Conservation (phyloP, 148 eudicot genomes). For the Rhododendron vialii region DNA sequence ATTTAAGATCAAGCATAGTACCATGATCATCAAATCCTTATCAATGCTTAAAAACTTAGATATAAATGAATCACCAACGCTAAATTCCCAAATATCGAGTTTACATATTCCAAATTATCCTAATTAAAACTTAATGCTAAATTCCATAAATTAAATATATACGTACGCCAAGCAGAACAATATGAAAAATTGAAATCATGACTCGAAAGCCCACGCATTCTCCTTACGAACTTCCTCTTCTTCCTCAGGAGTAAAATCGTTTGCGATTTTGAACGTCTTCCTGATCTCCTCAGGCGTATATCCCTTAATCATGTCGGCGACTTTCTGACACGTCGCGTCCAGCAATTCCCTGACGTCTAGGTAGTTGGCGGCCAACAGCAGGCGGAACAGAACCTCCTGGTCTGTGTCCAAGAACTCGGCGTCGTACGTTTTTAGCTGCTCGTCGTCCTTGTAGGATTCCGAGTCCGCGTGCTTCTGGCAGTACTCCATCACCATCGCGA, state of each 20-base stretch:
- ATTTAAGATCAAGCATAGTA: too few relatives aligned
- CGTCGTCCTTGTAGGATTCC: constrained; percentile 13
- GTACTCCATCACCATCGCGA: background rate
- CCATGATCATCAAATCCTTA: too few relatives aligned
- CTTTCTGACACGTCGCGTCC: constrained; percentile 54
- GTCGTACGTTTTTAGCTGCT: constrained; percentile 33
- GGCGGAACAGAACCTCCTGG: constrained; percentile 42
- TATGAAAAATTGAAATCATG: too few relatives aligned
- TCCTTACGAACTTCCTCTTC: constrained; percentile 61
- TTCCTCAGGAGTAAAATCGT: constrained; percentile 56
- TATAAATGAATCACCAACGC: too few relatives aligned
- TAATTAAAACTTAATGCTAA: too few relatives aligned
- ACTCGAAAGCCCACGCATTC: constrained; percentile 69
- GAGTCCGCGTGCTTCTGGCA: constrained; percentile 33
- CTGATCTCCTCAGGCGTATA: constrained; percentile 67
- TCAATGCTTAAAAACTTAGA: too few relatives aligned
- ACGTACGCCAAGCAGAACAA: too few relatives aligned
- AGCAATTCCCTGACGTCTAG: constrained; percentile 49
- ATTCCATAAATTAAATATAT: too few relatives aligned
- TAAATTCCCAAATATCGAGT: too few relatives aligned
- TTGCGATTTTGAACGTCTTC: constrained; percentile 54
- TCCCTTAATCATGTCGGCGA: constrained; percentile 63
- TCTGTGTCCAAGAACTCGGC: constrained; percentile 49
- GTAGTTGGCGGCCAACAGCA: constrained; percentile 64
- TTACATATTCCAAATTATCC: too few relatives aligned